Percentiles rank a stretch among this genome's conserved stretches.
phyloP scores from a whole-genome alignment of 202 grass and related monocot species.

The Digitaria exilis region DNA sequence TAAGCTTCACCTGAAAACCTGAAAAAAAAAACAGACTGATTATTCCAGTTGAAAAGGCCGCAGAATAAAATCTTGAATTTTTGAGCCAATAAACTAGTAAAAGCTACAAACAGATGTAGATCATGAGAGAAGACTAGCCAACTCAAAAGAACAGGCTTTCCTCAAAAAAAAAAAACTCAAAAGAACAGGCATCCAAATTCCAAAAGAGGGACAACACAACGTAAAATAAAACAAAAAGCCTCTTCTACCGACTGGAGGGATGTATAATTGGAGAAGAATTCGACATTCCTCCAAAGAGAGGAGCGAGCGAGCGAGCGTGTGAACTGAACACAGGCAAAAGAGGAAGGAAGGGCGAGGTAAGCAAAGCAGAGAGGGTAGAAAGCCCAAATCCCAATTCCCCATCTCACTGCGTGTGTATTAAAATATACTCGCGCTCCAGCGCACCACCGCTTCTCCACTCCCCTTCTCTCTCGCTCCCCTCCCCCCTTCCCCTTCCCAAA shows the following conservation, averaged over 20 bases:
- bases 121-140: not conserved
- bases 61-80: not conserved
- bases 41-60: not conserved
- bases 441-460: not conserved
- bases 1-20: not conserved
- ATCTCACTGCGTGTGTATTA: constrained; percentile 33
- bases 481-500: not conserved
- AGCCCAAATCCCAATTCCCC: constrained; percentile 29
- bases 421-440: constrained; percentile 35
- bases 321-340: not conserved
- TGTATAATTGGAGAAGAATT: not conserved
- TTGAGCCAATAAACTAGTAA: not conserved
- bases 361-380: not conserved
- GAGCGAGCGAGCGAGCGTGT: not conserved
- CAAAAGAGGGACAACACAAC: not conserved
- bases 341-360: not conserved
- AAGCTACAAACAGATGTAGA: not conserved
- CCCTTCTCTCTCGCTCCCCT: too few relatives aligned
- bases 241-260: not conserved
- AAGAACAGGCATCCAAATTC: not conserved
- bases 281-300: not conserved
- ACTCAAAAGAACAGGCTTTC: not conserved
- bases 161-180: too few relatives aligned
- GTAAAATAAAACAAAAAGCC: not conserved
- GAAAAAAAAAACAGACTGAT: not conserved